These are phyloP conservation scores for Verticillium isaacii DNA, from an alignment of 2,329 filamentous ascomycete species.

Conservation along the genomic window DNA sequence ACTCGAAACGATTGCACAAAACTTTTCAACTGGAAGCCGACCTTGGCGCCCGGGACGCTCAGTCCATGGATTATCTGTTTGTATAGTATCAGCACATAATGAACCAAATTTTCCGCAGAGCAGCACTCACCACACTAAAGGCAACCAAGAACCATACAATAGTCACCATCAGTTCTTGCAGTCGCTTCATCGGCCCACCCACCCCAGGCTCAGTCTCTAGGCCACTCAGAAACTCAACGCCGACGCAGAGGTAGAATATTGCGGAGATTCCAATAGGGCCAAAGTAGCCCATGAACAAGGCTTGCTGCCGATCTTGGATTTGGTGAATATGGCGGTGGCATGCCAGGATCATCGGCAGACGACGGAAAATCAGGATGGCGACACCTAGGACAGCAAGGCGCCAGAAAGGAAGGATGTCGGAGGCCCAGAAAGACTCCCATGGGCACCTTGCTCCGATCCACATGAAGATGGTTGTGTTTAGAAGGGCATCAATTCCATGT, in stretches of 20 bases:
- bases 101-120: background rate
- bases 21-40: background rate
- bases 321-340: slow-evolving; percentile 75
- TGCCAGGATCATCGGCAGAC: slow-evolving; percentile 70
- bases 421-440: slow-evolving; percentile 66
- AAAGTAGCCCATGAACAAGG: slow-evolving; percentile 86
- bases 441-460: slow-evolving; percentile 87
- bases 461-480: slow-evolving; percentile 84
- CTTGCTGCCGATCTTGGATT: slow-evolving; percentile 69
- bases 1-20: background rate
- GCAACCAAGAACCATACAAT: slow-evolving; percentile 84
- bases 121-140: slow-evolving; percentile 70
- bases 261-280: slow-evolving; percentile 88
- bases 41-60: slow-evolving; percentile 1
- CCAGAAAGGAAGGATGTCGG: slow-evolving; percentile 66
- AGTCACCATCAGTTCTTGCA: slow-evolving; percentile 63
- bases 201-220: slow-evolving; percentile 47
- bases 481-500: slow-evolving; percentile 89
- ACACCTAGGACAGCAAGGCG: slow-evolving; percentile 71
- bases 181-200: slow-evolving; percentile 38
- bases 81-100: background rate
- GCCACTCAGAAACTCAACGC: slow-evolving; percentile 64
- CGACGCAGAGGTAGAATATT: slow-evolving; percentile 84
- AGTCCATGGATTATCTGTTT: slow-evolving; percentile 2
- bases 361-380: slow-evolving; percentile 70